Evolutionary conservation across 2,329 filamentous ascomycete genomes (phyloP), one percentile per base, ranked within the genome.

Genomic region (Apiospora malaysiana): DNA sequence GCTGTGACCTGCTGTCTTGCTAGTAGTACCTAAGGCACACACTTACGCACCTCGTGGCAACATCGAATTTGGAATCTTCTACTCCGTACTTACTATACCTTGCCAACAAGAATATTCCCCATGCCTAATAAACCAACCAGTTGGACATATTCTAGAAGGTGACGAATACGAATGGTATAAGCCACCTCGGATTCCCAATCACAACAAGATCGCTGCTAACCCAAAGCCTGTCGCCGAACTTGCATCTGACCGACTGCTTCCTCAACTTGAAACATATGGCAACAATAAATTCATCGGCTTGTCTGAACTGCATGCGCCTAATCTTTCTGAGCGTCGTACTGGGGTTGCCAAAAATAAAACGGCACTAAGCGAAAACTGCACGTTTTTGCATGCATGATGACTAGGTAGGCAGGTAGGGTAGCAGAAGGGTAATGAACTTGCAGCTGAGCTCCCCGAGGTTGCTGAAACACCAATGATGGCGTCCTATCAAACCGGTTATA

Each of bases 121-220:
- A 63, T 40, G 32, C 56, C 32, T 32, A 27, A 59, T 32, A 27
- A 59, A 16, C 18, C 27, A 12, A 40, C 56, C 56, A 63, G 56
- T 40, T 23, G 56, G 56, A 63, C 56, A 63, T 14, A 21, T 21
- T n/a, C 37, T 63, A 45, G 32, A 63, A 12, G 32, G 27, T 40
- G 56, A 63, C 56, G 56, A 63, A n/a, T 63, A 40, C 56, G 18
- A 40, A n/a, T n/a, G 32, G 56, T 40, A 63, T 63, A 63, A 63
- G 56, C 56, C 56, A 63, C 56, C 16, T 7, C 14, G 8, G 25
- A 32, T 25, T 56, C 14, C 49, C 25, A 56, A 56, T 56, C 49
- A 32, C 49, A 18, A 23, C 32, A 32, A 25, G 49, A 18, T 56
- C 25, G 49, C 49, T 5, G 14, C 49, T 16, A 14, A 27, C 51